Evolutionary conservation across 306 rosid genomes (phyloP).

Genomic region (Senna siamea): DNA sequence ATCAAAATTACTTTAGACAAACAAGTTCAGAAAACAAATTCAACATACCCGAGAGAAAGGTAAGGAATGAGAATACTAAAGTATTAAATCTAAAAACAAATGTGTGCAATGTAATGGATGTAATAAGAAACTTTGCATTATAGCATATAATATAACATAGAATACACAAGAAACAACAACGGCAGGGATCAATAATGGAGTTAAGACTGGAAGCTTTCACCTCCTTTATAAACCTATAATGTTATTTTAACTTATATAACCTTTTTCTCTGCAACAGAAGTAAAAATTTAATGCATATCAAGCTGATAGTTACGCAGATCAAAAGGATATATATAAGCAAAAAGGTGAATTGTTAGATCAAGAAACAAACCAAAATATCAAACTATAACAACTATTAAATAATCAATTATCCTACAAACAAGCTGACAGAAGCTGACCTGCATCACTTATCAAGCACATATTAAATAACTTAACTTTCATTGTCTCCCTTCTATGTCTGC

Average conservation of each 20-base stretch:
- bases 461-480: neutral
- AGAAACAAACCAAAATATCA: constrained; percentile 5
- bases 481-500: neutral
- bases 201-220: neutral
- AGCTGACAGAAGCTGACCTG: constrained; percentile 18
- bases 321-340: neutral
- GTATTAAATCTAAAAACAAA: neutral
- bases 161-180: too few relatives aligned
- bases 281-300: too few relatives aligned
- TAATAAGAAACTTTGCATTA: too few relatives aligned
- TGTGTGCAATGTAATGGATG: too few relatives aligned
- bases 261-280: too few relatives aligned
- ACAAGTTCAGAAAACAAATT: neutral
- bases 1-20: neutral
- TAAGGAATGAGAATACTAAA: neutral
- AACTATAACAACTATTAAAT: constrained; percentile 8
- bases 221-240: too few relatives aligned
- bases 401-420: constrained; percentile 19
- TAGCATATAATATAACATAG: too few relatives aligned
- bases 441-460: neutral
- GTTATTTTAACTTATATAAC: too few relatives aligned
- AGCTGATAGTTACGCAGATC: too few relatives aligned
- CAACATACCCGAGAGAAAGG: neutral
- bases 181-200: neutral
- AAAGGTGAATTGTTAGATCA: neutral